Base-by-base conservation (phyloP, 2,329 filamentous ascomycete genomes). In the Arthrobotrys sphaeroides region DNA sequence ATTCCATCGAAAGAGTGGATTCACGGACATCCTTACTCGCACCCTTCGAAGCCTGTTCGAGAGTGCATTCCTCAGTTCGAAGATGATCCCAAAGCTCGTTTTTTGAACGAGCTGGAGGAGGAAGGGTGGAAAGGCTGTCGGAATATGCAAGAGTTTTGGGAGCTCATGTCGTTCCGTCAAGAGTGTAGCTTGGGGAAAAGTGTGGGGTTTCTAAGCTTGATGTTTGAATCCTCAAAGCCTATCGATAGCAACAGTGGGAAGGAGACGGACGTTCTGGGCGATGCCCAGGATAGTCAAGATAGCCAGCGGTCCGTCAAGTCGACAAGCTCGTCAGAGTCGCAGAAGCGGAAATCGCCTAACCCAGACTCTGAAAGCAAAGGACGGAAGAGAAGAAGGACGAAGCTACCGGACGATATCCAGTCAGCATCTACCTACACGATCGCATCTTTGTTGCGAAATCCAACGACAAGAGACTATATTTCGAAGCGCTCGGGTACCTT, bases 151-250 rank as follows among this genome's bases (percentile, higher is more conserved):
- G 90, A 94, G 78, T 99, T 99, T 80, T 99, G 95, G 95, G 95
- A 99, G 77, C 91, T 96, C 87, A 98, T 99, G 94, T 90, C 94
- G 0, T 98, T 92, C 81, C 87, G 95, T 68, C 95, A 98, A 81
- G 95, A 99, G 81, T 99, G 95, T 81, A 97, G 94, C 0, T 92
- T 93, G 33, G 96, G 95, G 0, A 87, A 94, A 16, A 86, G 97
- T 80, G 96, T 97, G 0, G 96, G 96, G 0, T 99, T 99, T 79
- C 86, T 98, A 24, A 99, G 96, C 94, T 84, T 97, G 24, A 90
- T 97, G 0, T 91, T 97, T 78, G 90, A 93, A 33, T 86, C 88
- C 0, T 82, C 84, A 4, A 72, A 47, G 10, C 31, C 20, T 28
- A 12, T 10, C 1, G 18, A 6, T 18, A 38, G 18, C 24, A 6